A percentile compares a stretch with the other conserved stretches of the same genome.
Evolutionary conservation across 2,329 filamentous ascomycete species (phyloP).

Genomic region (Macroventuria anomochaeta): DNA sequence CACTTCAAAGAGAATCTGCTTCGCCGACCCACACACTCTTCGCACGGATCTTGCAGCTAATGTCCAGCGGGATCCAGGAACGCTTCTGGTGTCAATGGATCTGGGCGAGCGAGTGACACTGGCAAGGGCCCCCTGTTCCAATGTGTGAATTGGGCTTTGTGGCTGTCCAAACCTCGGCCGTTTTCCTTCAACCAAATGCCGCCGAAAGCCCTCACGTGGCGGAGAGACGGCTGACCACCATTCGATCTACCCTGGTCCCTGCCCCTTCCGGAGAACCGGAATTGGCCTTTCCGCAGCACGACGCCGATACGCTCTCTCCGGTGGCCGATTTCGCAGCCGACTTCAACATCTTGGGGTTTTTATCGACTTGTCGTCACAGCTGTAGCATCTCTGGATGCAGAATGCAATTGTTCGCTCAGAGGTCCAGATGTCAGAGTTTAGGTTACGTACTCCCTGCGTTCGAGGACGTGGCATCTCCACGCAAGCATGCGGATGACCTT

Average conservation of each 20-base stretch:
- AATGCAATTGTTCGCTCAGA: slow-evolving; percentile 13
- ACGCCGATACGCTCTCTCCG: slow-evolving; percentile 9
- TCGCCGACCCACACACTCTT: slow-evolving; percentile 13
- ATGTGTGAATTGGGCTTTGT: slow-evolving; percentile 26
- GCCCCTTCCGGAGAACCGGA: slow-evolving; percentile 24
- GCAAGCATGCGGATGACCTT: slow-evolving; percentile 33
- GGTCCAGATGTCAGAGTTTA: neutral
- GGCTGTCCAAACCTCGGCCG: slow-evolving; percentile 38
- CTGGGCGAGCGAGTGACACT: slow-evolving; percentile 34
- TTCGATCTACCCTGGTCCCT: slow-evolving; percentile 24
- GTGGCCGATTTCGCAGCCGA: slow-evolving; percentile 25
- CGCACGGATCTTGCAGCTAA: slow-evolving; percentile 27
- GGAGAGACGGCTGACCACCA: slow-evolving; percentile 16
- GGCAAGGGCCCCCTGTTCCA: slow-evolving; percentile 38
- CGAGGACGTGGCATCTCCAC: slow-evolving; percentile 21
- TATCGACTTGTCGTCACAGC: slow-evolving; percentile 14
- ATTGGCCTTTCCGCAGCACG: slow-evolving; percentile 16
- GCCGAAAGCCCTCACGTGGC: slow-evolving; percentile 45
- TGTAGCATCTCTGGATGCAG: slow-evolving; percentile 15
- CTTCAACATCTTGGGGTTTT: slow-evolving; percentile 16
- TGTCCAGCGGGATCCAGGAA: slow-evolving; percentile 32
- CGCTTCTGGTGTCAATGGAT: slow-evolving; percentile 24
- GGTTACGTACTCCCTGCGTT: slow-evolving; percentile 15
- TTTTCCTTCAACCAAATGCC: slow-evolving; percentile 19
- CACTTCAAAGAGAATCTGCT: neutral